Evolutionary conservation across 1,284 basidiomycete genomes (phyloP), one percentile per base, ranked within the genome.

Genomic region (Wallemia hederae): DNA sequence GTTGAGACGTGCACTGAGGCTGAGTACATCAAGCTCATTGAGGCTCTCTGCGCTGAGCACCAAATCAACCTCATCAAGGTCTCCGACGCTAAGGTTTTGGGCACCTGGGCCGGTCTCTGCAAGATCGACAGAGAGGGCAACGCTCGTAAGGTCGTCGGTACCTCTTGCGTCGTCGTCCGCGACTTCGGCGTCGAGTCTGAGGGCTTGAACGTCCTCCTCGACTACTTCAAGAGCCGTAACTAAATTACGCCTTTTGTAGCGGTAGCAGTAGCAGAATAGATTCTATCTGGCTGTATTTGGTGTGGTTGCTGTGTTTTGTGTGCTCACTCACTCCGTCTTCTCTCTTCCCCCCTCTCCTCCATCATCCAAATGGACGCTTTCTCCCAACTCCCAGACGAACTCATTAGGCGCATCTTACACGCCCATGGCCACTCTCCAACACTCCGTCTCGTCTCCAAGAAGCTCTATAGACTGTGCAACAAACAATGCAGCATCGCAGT

Each of bases 21-120:
- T 68, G 92, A 96, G 76, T 97, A 98, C 81, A 85, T 96, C 80
- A 97, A 97, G 79, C 87, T 98, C 77, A 94, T 97, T 67, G 91
- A 97, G 77, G 92, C 91, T 61, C 87, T 97, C 71, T 97, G 92
- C 74, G 87, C 88, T 67, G 91, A 96, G 78, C 88, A 96, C 81
- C 90, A 90, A 75, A 96, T 97, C 76, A 90, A 92, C 79, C 77
- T 97, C 66, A 96, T 97, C 83, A 96, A 96, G 77, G 89, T 98
- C 70, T 76, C 76, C 60, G 92, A 97, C 75, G 85, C 88, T 71
- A 98, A 98, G 78, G 82, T 92, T 67, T 83, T 98, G 69, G 92
- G 91, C 62, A 87, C 85, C 69, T 97, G 92, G 92, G 90, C 89
- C 68, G 92, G 92, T 73, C 81, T 98, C 65, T 96, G 91, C 82